Percentiles rank a stretch among this genome's conserved stretches.
phyloP scores from a whole-genome alignment of 1,284 basidiomycete species.

The Caloboletus firmus region DNA sequence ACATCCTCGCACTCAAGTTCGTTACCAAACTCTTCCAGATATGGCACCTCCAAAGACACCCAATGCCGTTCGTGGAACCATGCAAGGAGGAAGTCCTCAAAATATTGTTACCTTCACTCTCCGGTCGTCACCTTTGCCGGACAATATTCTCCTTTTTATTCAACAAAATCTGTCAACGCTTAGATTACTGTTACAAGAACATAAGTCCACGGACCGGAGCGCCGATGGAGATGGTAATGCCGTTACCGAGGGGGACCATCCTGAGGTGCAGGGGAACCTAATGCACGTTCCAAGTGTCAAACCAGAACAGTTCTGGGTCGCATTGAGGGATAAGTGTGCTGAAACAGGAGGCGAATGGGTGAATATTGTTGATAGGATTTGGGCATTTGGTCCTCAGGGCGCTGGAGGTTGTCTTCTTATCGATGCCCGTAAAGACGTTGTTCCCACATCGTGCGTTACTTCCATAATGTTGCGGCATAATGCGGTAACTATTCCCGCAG shows the following conservation, averaged over 20 bases:
- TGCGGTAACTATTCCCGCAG: slow-evolving; percentile 37
- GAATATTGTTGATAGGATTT: slow-evolving; percentile 71
- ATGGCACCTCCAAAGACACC: slow-evolving; percentile 85
- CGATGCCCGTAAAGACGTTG: slow-evolving; percentile 56
- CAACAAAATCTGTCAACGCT: slow-evolving; percentile 68
- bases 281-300: slow-evolving; percentile 61
- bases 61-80: slow-evolving; percentile 76
- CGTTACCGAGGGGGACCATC: slow-evolving; percentile 41
- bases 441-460: slow-evolving; percentile 53
- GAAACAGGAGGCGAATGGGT: slow-evolving; percentile 82
- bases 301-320: slow-evolving; percentile 81
- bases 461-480: slow-evolving; percentile 4
- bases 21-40: slow-evolving; percentile 48
- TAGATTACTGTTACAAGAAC: slow-evolving; percentile 54
- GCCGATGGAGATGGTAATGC: slow-evolving; percentile 33
- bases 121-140: slow-evolving; percentile 80
- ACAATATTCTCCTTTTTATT: slow-evolving; percentile 68
- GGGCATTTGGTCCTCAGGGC: slow-evolving; percentile 90
- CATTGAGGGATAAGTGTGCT: slow-evolving; percentile 64
- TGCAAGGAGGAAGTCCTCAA: slow-evolving; percentile 68
- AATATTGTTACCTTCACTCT: slow-evolving; percentile 83
- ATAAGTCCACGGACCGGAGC: slow-evolving; percentile 36
- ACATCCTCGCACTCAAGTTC: background rate
- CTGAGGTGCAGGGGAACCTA: slow-evolving; percentile 59
- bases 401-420: slow-evolving; percentile 88